Conservation (phyloP, 495 filamentous ascomycete genomes). For the Xylaria intraflava region DNA sequence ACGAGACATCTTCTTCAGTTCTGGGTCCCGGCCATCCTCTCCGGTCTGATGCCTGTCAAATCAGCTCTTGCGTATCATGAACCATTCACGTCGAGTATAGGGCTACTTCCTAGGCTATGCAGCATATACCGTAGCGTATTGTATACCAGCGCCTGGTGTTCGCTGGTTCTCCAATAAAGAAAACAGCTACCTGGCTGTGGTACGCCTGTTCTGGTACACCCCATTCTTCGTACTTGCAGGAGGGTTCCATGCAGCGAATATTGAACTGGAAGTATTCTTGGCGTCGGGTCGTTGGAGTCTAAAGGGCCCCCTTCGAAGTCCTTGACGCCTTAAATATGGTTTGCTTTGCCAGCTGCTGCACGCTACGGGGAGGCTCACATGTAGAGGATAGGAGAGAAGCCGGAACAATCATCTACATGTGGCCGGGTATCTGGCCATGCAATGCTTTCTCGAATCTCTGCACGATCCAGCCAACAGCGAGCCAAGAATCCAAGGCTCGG, state of each 20-base stretch:
- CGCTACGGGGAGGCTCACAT: slow-evolving; percentile 1
- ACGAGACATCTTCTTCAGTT: neutral
- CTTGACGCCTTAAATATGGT: slow-evolving; percentile 1
- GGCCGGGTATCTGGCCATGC: slow-evolving; percentile 8
- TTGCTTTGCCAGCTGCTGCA: slow-evolving; percentile 10
- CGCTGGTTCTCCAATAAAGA: slow-evolving; percentile 13
- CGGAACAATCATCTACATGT: neutral
- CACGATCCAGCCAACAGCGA: slow-evolving; percentile 3
- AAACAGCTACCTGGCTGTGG: slow-evolving; percentile 6
- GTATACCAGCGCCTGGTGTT: slow-evolving; percentile 5
- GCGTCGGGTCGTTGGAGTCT: slow-evolving; percentile 12
- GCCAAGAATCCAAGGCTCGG: neutral
- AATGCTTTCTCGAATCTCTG: neutral
- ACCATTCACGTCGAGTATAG: neutral
- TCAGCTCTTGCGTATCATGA: slow-evolving; percentile 8
- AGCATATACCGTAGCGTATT: too few relatives aligned
- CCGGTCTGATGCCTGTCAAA: slow-evolving; percentile 4
- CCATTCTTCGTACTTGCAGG: slow-evolving; percentile 5
- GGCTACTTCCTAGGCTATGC: too few relatives aligned
- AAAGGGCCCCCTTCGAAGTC: slow-evolving; percentile 3
- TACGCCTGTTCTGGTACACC: slow-evolving; percentile 2
- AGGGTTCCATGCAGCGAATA: slow-evolving; percentile 16
- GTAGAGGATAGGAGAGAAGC: neutral
- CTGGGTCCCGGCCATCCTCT: neutral
- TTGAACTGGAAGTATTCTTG: slow-evolving; percentile 9